Percentiles rank a stretch among this genome's conserved stretches.
These are phyloP conservation scores for Plantago elongata DNA, from an alignment of 257 asterid genomes.

Conservation along the genomic window DNA sequence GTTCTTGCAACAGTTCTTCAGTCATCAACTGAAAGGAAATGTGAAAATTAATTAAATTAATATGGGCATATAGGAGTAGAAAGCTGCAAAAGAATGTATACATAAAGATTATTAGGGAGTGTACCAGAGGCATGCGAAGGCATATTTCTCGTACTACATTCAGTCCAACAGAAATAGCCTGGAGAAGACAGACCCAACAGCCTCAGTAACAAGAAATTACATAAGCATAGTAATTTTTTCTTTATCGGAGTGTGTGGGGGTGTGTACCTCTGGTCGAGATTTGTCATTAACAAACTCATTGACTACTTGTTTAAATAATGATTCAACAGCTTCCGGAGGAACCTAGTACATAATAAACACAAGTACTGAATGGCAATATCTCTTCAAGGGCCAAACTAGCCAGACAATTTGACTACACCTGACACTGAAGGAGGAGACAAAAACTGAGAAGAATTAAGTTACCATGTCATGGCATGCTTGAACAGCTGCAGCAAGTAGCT, in stretches of 20 bases:
- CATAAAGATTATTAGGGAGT: conserved; percentile 19
- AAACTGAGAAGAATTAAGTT: conserved; percentile 18
- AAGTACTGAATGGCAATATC: conserved; percentile 10
- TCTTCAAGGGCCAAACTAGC: conserved; percentile 13
- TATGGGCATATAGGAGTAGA: conserved; percentile 1
- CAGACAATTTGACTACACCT: conserved; percentile 7
- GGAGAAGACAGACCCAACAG: conserved; percentile 19
- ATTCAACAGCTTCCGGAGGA: conserved; percentile 96
- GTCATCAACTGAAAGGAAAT: conserved; percentile 70
- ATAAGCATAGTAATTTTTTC: conserved; percentile 5
- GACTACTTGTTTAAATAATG: conserved; percentile 85
- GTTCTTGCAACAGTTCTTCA: conserved; percentile 98
- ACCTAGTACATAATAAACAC: conserved; percentile 45
- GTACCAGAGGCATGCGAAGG: conserved; percentile 92
- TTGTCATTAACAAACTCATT: conserved; percentile 90
- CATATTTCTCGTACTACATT: conserved; percentile 89
- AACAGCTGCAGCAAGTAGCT: conserved; percentile 88
- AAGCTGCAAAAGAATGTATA: neutral
- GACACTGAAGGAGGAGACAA: conserved; percentile 6
- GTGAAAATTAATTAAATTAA: conserved; percentile 11
- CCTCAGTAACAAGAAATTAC: conserved; percentile 5
- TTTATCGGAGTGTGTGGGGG: too few relatives aligned
- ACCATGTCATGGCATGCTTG: conserved; percentile 99
- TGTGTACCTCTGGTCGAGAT: conserved; percentile 84
- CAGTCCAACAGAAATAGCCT: conserved; percentile 92